These are phyloP conservation scores for Termitomyces bulborhizus DNA, from an alignment of 768 basidiomycete species.

Conservation along the genomic window DNA sequence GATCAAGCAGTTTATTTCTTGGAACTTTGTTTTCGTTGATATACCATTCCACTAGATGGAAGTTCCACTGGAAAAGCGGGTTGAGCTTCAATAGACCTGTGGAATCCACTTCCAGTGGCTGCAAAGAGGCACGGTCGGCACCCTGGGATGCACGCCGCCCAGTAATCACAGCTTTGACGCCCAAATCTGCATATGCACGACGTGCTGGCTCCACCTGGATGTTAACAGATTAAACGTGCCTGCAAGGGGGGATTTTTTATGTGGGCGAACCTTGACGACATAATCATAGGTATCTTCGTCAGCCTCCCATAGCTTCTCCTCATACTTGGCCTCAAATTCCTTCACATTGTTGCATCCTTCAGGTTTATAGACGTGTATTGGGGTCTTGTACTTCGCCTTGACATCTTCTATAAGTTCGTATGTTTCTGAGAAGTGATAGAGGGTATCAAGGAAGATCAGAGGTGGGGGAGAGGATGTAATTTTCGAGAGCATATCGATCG, in stretches of 20 bases:
- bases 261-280: slow-evolving; percentile 68
- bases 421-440: slow-evolving; percentile 94
- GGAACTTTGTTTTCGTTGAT: slow-evolving; percentile 79
- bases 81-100: slow-evolving; percentile 93
- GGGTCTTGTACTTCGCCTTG: slow-evolving; percentile 63
- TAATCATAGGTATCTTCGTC: slow-evolving; percentile 90
- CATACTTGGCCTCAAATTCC: slow-evolving; percentile 79
- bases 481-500: slow-evolving; percentile 92
- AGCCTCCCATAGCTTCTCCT: slow-evolving; percentile 78
- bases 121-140: slow-evolving; percentile 74
- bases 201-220: slow-evolving; percentile 86
- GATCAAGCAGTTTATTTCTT: slow-evolving; percentile 77
- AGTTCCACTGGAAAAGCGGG: slow-evolving; percentile 87
- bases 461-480: slow-evolving; percentile 65
- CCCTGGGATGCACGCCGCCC: slow-evolving; percentile 93
- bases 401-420: slow-evolving; percentile 85
- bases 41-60: slow-evolving; percentile 79
- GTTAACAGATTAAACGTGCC: background rate
- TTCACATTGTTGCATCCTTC: slow-evolving; percentile 55
- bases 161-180: slow-evolving; percentile 87
- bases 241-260: background rate
- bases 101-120: slow-evolving; percentile 85
- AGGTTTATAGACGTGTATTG: slow-evolving; percentile 76
- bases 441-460: slow-evolving; percentile 93
- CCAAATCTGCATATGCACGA: slow-evolving; percentile 74